Conservation (phyloP, 768 basidiomycete species). For the Pholiota microspora region DNA sequence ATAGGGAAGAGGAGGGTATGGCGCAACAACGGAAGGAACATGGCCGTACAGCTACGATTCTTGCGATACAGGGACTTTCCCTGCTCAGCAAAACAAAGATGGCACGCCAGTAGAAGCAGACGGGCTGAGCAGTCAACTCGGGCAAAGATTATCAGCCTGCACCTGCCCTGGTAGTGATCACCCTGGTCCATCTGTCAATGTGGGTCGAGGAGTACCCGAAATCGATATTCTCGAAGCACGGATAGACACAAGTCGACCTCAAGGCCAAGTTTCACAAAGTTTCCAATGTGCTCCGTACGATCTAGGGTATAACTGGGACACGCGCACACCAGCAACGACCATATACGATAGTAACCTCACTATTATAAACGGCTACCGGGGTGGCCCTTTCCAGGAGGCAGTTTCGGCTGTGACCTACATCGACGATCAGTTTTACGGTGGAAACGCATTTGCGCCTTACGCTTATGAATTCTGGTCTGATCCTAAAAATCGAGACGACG, state of each 20-base stretch:
- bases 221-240: conserved; percentile 92
- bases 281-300: conserved; percentile 83
- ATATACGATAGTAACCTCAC: conserved; percentile 54
- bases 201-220: conserved; percentile 84
- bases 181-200: conserved; percentile 71
- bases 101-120: conserved; percentile 62
- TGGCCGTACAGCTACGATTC: conserved; percentile 84
- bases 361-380: conserved; percentile 62
- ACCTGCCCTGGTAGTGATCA: conserved; percentile 86
- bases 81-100: conserved; percentile 68
- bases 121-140: conserved; percentile 74
- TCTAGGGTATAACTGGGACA: conserved; percentile 59
- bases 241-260: conserved; percentile 46
- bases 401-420: conserved; percentile 61
- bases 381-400: conserved; percentile 75
- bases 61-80: conserved; percentile 87
- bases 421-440: conserved; percentile 54
- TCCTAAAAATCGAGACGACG: conserved; percentile 57
- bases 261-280: conserved; percentile 77
- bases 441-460: conserved; percentile 54
- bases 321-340: conserved; percentile 46
- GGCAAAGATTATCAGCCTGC: conserved; percentile 85
- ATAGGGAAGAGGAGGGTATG: conserved; percentile 83
- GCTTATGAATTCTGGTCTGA: conserved; percentile 84
- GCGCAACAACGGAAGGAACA: conserved; percentile 85